A percentile compares a stretch with the other conserved stretches of the same genome.
These are phyloP conservation scores for Cladochytrium replicatum DNA, from an alignment of 192 early-diverging fungal species.

Conservation along the genomic window DNA sequence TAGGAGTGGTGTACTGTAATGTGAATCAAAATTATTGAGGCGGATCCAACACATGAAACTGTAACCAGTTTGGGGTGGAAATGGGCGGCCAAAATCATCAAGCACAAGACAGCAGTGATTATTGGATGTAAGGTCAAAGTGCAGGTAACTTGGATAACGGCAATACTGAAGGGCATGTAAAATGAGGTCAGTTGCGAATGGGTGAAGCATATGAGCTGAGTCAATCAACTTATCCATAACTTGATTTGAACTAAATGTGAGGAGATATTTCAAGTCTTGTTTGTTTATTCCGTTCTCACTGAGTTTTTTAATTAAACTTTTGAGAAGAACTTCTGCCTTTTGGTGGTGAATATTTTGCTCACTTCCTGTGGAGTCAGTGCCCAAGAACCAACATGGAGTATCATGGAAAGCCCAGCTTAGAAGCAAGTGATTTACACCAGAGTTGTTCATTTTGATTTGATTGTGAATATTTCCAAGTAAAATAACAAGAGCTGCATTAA, in stretches of 20 bases:
- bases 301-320: background rate
- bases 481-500: background rate
- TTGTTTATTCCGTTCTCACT: background rate
- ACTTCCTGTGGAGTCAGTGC: background rate
- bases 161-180: constrained; percentile 39
- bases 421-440: constrained; percentile 6
- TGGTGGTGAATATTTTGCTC: background rate
- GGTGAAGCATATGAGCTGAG: constrained; percentile 45
- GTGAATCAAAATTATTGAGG: constrained; percentile 44
- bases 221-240: no score
- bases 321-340: background rate
- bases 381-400: constrained; percentile 1
- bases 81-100: constrained; percentile 29
- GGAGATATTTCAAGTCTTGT: background rate
- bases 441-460: constrained; percentile 10
- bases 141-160: constrained; percentile 52
- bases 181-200: constrained; percentile 45
- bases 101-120: constrained; percentile 33
- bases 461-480: constrained; percentile 5
- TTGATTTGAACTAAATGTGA: constrained; percentile 26
- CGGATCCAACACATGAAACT: constrained; percentile 52
- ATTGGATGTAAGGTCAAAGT: constrained; percentile 36
- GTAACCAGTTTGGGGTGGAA: constrained; percentile 47
- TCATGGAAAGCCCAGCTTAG: constrained; percentile 11
- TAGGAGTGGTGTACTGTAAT: constrained; percentile 30